Conservation (phyloP, 768 basidiomycete genomes). For the Boletus rubropictus region DNA sequence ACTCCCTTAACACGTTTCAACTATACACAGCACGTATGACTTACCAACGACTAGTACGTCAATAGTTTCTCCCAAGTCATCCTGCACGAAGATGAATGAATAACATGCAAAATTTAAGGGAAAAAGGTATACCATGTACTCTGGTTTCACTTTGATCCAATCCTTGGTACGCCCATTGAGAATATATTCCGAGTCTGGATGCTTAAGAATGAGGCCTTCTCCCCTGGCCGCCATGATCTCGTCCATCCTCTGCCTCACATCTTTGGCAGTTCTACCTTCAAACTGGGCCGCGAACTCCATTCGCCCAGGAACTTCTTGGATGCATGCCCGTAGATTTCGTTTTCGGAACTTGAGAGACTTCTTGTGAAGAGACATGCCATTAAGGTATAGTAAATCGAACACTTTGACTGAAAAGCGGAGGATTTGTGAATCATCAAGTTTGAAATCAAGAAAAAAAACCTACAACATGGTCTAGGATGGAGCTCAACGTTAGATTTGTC, state of each 20-base stretch:
- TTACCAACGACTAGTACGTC: constrained; percentile 86
- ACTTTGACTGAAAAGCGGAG: constrained; percentile 73
- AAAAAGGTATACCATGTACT: constrained; percentile 62
- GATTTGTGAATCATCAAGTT: background rate
- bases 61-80: constrained; percentile 88
- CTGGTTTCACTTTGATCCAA: constrained; percentile 94
- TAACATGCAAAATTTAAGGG: background rate
- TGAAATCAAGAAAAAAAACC: constrained; percentile 28
- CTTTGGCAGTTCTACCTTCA: constrained; percentile 71
- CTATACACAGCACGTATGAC: constrained; percentile 17
- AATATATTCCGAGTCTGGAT: constrained; percentile 71
- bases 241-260: constrained; percentile 77
- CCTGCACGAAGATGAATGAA: constrained; percentile 38
- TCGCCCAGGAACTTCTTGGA: constrained; percentile 68
- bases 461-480: constrained; percentile 88
- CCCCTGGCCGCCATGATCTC: constrained; percentile 79
- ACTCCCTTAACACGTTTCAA: background rate
- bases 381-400: constrained; percentile 89
- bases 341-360: constrained; percentile 73
- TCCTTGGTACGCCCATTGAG: constrained; percentile 84
- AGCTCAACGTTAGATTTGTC: constrained; percentile 66
- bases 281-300: constrained; percentile 73
- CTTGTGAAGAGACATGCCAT: constrained; percentile 72
- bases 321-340: constrained; percentile 61
- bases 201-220: constrained; percentile 91